Percentiles rank a stretch among this genome's conserved stretches.
Conservation (phyloP, 805 yeast species). For the Wickerhamiella shivajii region DNA sequence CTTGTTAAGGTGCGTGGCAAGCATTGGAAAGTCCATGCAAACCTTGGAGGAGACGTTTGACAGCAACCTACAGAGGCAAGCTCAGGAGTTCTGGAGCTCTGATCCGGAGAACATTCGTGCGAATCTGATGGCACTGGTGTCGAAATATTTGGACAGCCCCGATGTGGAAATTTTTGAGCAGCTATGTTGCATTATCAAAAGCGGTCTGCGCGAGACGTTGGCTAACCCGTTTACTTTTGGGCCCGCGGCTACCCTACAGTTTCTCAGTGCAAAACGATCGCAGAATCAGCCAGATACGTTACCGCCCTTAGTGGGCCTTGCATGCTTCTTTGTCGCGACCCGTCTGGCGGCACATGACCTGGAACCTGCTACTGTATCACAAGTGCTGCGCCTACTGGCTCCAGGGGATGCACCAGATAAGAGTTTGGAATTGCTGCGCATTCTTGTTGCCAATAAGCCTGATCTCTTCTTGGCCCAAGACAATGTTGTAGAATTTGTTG, state of each 20-base stretch:
- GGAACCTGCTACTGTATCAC: conserved; percentile 1
- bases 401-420: conserved; percentile 21
- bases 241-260: conserved; percentile 29
- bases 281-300: conserved; percentile 16
- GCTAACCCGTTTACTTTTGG: conserved; percentile 54
- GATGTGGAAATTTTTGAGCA: conserved; percentile 45
- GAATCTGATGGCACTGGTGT: conserved; percentile 29
- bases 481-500: conserved; percentile 18
- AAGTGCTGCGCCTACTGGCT: neutral
- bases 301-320: conserved; percentile 20
- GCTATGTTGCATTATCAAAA: conserved; percentile 45
- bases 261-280: conserved; percentile 25
- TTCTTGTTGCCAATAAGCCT: conserved; percentile 12
- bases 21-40: conserved; percentile 55
- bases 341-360: conserved; percentile 9
- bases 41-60: conserved; percentile 37
- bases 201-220: conserved; percentile 47
- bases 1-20: conserved; percentile 47
- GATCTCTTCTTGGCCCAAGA: conserved; percentile 11
- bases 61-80: conserved; percentile 23
- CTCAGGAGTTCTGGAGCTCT: conserved; percentile 23
- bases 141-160: conserved; percentile 28
- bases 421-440: conserved; percentile 20
- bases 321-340: conserved; percentile 19
- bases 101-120: conserved; percentile 26